These are phyloP conservation scores for Fusarium incarnatum DNA, from an alignment of 2,329 filamentous ascomycete species.

Conservation along the genomic window DNA sequence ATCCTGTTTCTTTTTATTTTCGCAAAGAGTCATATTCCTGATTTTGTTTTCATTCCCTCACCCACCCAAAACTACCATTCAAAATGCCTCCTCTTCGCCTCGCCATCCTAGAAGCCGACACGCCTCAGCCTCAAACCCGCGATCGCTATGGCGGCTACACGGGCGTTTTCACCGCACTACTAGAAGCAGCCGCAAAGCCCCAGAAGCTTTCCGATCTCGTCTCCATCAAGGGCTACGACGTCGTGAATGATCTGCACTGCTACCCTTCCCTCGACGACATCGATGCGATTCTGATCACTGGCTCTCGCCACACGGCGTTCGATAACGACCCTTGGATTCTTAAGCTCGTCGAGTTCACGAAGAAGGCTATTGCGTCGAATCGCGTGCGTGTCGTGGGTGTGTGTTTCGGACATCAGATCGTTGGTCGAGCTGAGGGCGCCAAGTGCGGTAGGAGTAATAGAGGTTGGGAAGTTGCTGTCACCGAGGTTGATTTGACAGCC, in stretches of 20 bases:
- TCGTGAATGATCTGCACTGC: slow-evolving; percentile 71
- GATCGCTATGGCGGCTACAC: slow-evolving; percentile 78
- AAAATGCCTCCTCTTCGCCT: slow-evolving; percentile 72
- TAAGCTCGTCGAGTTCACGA: slow-evolving; percentile 55
- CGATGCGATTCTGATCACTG: slow-evolving; percentile 86
- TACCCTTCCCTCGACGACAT: slow-evolving; percentile 81
- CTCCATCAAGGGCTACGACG: slow-evolving; percentile 74
- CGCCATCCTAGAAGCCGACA: slow-evolving; percentile 90
- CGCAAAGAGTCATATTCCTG: slow-evolving; percentile 22
- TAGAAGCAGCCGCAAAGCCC: slow-evolving; percentile 64
- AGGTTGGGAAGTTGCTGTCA: slow-evolving; percentile 61
- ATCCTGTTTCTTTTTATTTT: not conserved
- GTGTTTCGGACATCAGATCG: slow-evolving; percentile 63
- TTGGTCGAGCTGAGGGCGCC: slow-evolving; percentile 57
- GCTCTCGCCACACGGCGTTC: slow-evolving; percentile 69
- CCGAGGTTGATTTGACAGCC: slow-evolving; percentile 54
- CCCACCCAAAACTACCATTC: not conserved
- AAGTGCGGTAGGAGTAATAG: slow-evolving; percentile 53
- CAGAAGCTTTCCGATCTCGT: slow-evolving; percentile 60
- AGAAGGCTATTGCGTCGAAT: slow-evolving; percentile 48
- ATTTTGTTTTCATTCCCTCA: not conserved
- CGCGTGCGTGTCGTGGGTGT: slow-evolving; percentile 72
- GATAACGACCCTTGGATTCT: slow-evolving; percentile 59
- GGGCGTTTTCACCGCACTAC: slow-evolving; percentile 73
- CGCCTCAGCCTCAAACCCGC: slow-evolving; percentile 72